These are phyloP conservation scores for Fusarium robinianum DNA, from an alignment of 2,329 filamentous ascomycete genomes.

Conservation along the genomic window DNA sequence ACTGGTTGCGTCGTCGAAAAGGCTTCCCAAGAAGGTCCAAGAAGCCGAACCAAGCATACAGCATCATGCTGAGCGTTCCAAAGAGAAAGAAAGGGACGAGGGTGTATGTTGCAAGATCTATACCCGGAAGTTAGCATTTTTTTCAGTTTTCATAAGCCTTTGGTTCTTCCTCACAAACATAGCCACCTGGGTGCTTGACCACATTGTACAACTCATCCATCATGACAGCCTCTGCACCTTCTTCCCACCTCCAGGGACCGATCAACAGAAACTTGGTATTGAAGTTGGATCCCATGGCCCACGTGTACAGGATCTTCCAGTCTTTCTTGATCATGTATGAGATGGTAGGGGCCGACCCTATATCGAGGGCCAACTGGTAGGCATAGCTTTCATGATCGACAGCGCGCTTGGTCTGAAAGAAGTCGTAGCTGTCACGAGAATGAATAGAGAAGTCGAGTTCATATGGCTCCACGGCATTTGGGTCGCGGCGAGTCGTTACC, in stretches of 20 bases:
- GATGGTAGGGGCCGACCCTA: conserved; percentile 48
- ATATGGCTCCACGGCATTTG: conserved; percentile 39
- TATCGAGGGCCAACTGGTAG: conserved; percentile 54
- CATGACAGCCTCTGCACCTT: conserved; percentile 45
- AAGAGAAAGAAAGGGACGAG: conserved; percentile 44
- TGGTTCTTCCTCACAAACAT: conserved; percentile 40
- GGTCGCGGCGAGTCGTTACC: conserved; percentile 19
- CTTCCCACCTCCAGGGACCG: conserved; percentile 49
- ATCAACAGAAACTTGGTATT: conserved; percentile 54
- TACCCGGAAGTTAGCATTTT: conserved; percentile 12
- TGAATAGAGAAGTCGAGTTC: conserved; percentile 49
- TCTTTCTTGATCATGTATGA: conserved; percentile 42
- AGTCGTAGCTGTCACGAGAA: conserved; percentile 39
- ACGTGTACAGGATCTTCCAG: conserved; percentile 47
- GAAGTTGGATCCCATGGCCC: conserved; percentile 55
- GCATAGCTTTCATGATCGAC: conserved; percentile 56
- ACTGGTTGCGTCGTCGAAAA: too few relatives aligned
- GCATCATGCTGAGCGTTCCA: conserved; percentile 38
- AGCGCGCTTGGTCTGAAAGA: conserved; percentile 44
- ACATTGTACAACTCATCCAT: conserved; percentile 47
- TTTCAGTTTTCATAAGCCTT: accelerated
- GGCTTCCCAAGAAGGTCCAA: conserved; percentile 14
- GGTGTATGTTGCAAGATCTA: conserved; percentile 45
- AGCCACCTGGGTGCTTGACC: conserved; percentile 43
- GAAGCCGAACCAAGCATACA: conserved; percentile 33